A percentile compares a stretch with the other conserved stretches of the same genome.
Conservation (phyloP, 768 basidiomycete genomes). For the Amanita subjunquillea region DNA sequence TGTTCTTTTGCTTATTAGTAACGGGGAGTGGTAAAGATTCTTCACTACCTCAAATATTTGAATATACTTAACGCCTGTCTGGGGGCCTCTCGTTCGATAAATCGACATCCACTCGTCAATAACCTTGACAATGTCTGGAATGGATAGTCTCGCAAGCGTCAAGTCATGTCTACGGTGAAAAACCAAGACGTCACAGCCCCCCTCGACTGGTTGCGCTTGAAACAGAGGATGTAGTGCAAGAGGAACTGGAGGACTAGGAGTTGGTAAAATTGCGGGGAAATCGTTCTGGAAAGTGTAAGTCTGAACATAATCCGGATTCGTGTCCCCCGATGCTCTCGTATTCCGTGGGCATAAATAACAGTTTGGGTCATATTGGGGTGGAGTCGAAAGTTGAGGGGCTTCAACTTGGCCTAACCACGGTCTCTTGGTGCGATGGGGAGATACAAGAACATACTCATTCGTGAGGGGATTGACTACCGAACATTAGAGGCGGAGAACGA, state of each 20-base stretch:
- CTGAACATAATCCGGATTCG: slow-evolving; percentile 56
- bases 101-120: slow-evolving; percentile 67
- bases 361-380: slow-evolving; percentile 55
- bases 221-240: slow-evolving; percentile 48
- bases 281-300: slow-evolving; percentile 76
- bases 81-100: slow-evolving; percentile 45
- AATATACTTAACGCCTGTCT: slow-evolving; percentile 68
- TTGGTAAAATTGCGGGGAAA: slow-evolving; percentile 67
- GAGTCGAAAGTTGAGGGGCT: slow-evolving; percentile 35
- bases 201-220: slow-evolving; percentile 57
- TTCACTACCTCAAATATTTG: slow-evolving; percentile 77
- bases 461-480: slow-evolving; percentile 69
- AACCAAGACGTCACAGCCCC: slow-evolving; percentile 80
- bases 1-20: slow-evolving; percentile 42
- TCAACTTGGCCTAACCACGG: slow-evolving; percentile 91
- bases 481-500: neutral
- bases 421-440: slow-evolving; percentile 82
- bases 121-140: slow-evolving; percentile 49
- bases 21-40: neutral
- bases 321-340: slow-evolving; percentile 54
- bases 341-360: slow-evolving; percentile 92
- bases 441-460: slow-evolving; percentile 69
- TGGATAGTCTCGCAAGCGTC: slow-evolving; percentile 58
- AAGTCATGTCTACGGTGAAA: slow-evolving; percentile 84
- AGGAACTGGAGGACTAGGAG: slow-evolving; percentile 46